phyloP scores from a whole-genome alignment of 139 green algal species.

The Chlorella sp. region DNA sequence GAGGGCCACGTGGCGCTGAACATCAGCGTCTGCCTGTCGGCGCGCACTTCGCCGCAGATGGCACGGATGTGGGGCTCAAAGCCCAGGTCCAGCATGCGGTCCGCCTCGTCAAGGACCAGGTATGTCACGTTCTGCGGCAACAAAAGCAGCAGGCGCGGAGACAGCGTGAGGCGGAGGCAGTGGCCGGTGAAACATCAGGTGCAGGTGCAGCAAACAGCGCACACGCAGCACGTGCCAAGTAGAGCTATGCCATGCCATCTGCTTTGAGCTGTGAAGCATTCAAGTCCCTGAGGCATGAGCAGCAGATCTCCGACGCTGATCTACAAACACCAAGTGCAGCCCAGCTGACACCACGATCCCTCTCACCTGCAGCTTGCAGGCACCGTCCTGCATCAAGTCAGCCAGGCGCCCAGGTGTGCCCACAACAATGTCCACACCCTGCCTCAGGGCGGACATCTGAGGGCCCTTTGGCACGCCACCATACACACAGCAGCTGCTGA shows the following conservation, averaged over 20 bases:
- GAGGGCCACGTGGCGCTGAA: conserved; percentile 93
- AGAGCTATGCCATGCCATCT: no score
- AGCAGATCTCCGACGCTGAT: no score
- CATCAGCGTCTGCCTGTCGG: conserved; percentile 94
- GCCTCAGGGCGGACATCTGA: conserved; percentile 25
- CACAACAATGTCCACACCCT: conserved; percentile 67
- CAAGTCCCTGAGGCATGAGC: no score
- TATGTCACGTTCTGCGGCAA: conserved; percentile 54
- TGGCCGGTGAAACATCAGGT: no score
- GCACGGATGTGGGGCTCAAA: conserved; percentile 75
- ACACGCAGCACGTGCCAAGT: no score
- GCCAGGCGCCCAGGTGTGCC: conserved; percentile 86
- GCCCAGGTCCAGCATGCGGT: conserved; percentile 95
- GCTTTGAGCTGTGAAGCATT: no score
- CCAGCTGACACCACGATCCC: no score
- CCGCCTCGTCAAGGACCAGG: conserved; percentile 90
- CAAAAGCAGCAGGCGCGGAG: neutral
- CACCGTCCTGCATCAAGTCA: conserved; percentile 81
- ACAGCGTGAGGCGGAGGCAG: no score
- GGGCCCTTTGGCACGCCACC: conserved; percentile 83
- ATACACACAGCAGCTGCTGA: conserved; percentile 73
- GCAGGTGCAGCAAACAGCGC: no score
- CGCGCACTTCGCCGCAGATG: conserved; percentile 42
- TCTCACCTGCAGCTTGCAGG: conserved; percentile 42
- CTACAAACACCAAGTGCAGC: no score